A percentile compares a stretch with the other conserved stretches of the same genome.
phyloP scores from a whole-genome alignment of 225 moss, liverwort and hornwort species.

The Ulota crispa region DNA sequence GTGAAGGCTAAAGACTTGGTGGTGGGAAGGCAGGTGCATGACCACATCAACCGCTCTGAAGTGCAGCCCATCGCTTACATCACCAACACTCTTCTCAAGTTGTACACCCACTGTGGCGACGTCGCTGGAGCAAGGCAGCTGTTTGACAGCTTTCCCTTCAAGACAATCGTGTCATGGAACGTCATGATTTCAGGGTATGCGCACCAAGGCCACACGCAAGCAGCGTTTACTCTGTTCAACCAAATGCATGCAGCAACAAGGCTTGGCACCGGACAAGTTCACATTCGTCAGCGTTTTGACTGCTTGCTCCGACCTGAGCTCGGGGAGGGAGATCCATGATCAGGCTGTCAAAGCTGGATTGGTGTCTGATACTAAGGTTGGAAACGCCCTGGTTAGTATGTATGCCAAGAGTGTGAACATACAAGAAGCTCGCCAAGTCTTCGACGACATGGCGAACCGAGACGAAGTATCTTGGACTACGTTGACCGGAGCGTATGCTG shows the following conservation, averaged over 20 bases:
- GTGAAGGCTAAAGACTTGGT: slow-evolving; percentile 46
- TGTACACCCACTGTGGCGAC: slow-evolving; percentile 52
- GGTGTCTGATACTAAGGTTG: slow-evolving; percentile 26
- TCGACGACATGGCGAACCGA: slow-evolving; percentile 34
- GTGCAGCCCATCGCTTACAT: slow-evolving; percentile 32
- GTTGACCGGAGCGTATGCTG: slow-evolving; percentile 42
- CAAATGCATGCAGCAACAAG: slow-evolving; percentile 39
- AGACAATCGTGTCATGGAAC: slow-evolving; percentile 48
- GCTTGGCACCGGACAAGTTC: slow-evolving; percentile 39
- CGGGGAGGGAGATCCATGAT: slow-evolving; percentile 35
- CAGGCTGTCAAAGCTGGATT: slow-evolving; percentile 32
- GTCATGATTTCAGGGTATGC: slow-evolving; percentile 50
- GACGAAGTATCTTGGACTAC: slow-evolving; percentile 51
- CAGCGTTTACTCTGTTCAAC: slow-evolving; percentile 35
- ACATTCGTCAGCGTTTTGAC: slow-evolving; percentile 37
- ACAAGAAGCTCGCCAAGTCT: slow-evolving; percentile 41
- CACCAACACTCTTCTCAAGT: slow-evolving; percentile 45
- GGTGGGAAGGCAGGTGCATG: slow-evolving; percentile 44
- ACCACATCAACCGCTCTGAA: slow-evolving; percentile 34
- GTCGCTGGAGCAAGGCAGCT: slow-evolving; percentile 35
- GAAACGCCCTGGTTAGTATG: slow-evolving; percentile 47
- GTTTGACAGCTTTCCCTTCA: slow-evolving; percentile 34
- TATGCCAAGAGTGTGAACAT: slow-evolving; percentile 45
- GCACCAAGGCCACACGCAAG: slow-evolving; percentile 23
- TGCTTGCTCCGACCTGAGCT: slow-evolving; percentile 31